Base-by-base conservation (phyloP, 805 yeast genomes). In the Metschnikowia noctiluminum region DNA sequence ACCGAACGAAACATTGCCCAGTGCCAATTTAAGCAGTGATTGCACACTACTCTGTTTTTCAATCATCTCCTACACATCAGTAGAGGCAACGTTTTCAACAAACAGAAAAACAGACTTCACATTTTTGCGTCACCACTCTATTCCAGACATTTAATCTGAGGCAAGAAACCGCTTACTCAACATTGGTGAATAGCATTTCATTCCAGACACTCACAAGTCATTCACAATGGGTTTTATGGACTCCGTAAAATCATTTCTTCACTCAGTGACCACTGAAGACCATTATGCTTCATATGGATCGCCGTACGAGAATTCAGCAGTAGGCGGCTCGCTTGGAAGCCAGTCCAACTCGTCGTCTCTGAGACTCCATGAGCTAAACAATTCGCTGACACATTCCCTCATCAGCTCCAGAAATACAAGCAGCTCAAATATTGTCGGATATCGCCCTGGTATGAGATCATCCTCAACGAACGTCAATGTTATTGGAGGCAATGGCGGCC, bases 201-300 rank as follows among this genome's bases (percentile, higher is more conserved):
- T 21, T 21, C 4, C 8, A 21, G 6, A 7, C 28, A 30, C 10
- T 9, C 13, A 7, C 14, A 26, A 38, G 15, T 38, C 30, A 12
- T 15, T 37, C 48, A 57, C 36, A 14, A 71, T 71, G 76, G 74
- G 74, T 2, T 51, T 71, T 28, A 51, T 71, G 44, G 73, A 71
- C 52, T 64, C 66, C 42, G 68, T 54, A 61, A 73, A 60, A 67
- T 70, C 60, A 6, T 70, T 71, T 50, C 59, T 67, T 38, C 74
- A 80, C 57, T 77, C 81, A 28, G 71, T 80, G 37, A 79, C 84
- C 7, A 80, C 85, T 3, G 77, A 74, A 7, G 85, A 80, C 54
- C 84, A 80, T 58, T 80, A 80, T 59, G 85, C 85, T 21, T 73
- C 78, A 37, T 80, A 76, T 51, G 81, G 74, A 11, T 68, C 56